Evolutionary conservation across 2,329 filamentous ascomycete species (phyloP).

Genomic region (Curvularia spicifera): DNA sequence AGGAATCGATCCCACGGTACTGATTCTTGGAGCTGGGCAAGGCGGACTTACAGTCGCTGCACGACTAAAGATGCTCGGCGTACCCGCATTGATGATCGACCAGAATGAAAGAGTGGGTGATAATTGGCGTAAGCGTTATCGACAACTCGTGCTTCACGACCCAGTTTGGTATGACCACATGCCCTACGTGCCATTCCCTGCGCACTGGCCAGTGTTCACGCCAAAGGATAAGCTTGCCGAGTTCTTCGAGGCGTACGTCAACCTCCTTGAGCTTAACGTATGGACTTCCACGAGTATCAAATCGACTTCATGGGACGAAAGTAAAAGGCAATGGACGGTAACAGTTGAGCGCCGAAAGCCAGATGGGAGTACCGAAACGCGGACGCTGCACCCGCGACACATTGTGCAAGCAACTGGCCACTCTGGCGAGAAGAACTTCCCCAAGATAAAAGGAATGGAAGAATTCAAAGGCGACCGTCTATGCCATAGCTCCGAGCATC

Average conservation of each 20-base stretch:
- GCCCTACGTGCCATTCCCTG: conserved; percentile 45
- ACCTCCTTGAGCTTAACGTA: conserved; percentile 49
- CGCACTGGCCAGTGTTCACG: conserved; percentile 43
- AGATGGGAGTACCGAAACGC: conserved; percentile 31
- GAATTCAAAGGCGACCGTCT: conserved; percentile 48
- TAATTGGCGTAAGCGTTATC: conserved; percentile 56
- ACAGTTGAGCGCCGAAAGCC: conserved; percentile 34
- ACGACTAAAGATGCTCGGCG: conserved; percentile 52
- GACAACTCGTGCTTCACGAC: conserved; percentile 53
- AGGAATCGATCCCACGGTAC: conserved; percentile 36
- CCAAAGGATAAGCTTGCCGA: conserved; percentile 48
- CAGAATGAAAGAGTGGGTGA: conserved; percentile 52
- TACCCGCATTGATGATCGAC: conserved; percentile 56
- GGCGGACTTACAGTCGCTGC: conserved; percentile 54
- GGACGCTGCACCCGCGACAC: conserved; percentile 38
- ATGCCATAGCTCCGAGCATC: conserved; percentile 42
- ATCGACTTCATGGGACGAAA: conserved; percentile 49
- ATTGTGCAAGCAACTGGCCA: conserved; percentile 43
- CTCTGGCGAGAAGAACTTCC: conserved; percentile 43
- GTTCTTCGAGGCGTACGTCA: conserved; percentile 49
- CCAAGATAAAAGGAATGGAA: conserved; percentile 39
- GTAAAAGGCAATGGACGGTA: conserved; percentile 49
- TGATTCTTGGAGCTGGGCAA: conserved; percentile 53
- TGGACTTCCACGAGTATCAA: conserved; percentile 49
- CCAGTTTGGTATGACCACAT: conserved; percentile 51